phyloP scores from a whole-genome alignment of 2,329 filamentous ascomycete species.

The Monosporascus sp. region DNA sequence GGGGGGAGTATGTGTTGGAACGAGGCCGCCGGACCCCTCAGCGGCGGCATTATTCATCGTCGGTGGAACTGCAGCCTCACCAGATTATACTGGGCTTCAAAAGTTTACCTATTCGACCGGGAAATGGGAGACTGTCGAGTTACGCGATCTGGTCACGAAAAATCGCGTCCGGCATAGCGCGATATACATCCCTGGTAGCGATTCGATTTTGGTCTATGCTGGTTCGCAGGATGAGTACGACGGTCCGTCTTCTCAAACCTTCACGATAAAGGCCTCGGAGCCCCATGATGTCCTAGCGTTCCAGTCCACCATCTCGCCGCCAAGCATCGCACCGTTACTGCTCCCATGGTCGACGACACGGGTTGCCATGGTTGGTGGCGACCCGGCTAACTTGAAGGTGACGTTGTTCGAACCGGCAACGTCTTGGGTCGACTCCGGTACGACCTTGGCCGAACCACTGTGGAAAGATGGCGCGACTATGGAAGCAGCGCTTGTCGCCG shows the following conservation, averaged over 20 bases:
- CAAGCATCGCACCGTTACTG: constrained; percentile 64
- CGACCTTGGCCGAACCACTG: constrained; percentile 56
- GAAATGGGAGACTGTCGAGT: constrained; percentile 45
- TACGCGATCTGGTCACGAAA: constrained; percentile 49
- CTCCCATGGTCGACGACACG: constrained; percentile 67
- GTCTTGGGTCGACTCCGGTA: constrained; percentile 65
- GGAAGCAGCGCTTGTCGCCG: constrained; percentile 61
- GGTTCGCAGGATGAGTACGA: constrained; percentile 60
- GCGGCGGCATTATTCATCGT: constrained; percentile 71
- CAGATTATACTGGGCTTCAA: constrained; percentile 70
- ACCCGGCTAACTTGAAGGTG: constrained; percentile 58
- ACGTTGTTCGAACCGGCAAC: constrained; percentile 62
- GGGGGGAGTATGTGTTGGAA: constrained; percentile 72
- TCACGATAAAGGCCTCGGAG: constrained; percentile 60
- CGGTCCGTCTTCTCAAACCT: constrained; percentile 65
- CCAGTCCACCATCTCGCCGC: constrained; percentile 51
- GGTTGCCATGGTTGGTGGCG: constrained; percentile 71
- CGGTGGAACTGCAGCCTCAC: constrained; percentile 58
- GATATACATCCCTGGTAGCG: constrained; percentile 63
- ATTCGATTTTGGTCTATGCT: constrained; percentile 75
- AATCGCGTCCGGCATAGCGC: constrained; percentile 72
- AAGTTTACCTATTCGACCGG: constrained; percentile 51
- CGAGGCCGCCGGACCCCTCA: constrained; percentile 52
- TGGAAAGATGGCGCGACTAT: constrained; percentile 50
- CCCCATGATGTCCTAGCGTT: constrained; percentile 61